Base-by-base conservation (phyloP, 2,329 filamentous ascomycete genomes). In the Apiospora aurea region DNA sequence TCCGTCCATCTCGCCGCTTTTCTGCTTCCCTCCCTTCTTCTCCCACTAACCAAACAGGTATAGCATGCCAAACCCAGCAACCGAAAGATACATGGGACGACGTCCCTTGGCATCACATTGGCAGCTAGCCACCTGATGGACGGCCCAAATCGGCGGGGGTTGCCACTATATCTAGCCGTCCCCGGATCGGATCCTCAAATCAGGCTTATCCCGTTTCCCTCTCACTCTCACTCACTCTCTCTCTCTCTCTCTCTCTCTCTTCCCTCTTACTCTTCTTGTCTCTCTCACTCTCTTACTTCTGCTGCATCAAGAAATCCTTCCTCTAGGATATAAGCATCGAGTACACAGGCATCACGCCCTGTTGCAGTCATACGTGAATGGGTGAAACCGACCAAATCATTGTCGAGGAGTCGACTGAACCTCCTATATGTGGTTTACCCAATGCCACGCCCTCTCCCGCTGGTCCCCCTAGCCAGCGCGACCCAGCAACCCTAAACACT, bases 391-490 rank as follows among this genome's bases (percentile, higher is more conserved):
- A 78, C 69, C 76, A 78, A 73, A 69, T 72, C 75, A 72, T 71
- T 73, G 78, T 80, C 78, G 78, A 80, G 78, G 78, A 80, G 77
- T 79, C 78, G 78, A 77, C 78, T 77, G 78, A 80, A 77, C 78
- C 78, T 78, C 78, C 78, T 80, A 79, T 80, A 80, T 76, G 77
- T 78, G 78, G 77, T 72, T 74, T 70, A 53, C 74, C 74, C 66
- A 72, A 34, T 71, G 72, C 76, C 73, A 74, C 76, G 73, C 70
- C 66, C 43, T 47, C 71, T 72, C 70, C 75, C 67, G 72, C 72
- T 74, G 73, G 74, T 44, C 61, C 46, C 71, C 70, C 47, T 70
- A 73, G 69, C 72, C 75, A 73, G 74, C 72, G 61, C 24, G 46
- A 43, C 47, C 47, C 71, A 24, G 34, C 64, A 61, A 29, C 53